Conservation (phyloP, 805 yeast genomes). For the Nakazawaea anatomiae region DNA sequence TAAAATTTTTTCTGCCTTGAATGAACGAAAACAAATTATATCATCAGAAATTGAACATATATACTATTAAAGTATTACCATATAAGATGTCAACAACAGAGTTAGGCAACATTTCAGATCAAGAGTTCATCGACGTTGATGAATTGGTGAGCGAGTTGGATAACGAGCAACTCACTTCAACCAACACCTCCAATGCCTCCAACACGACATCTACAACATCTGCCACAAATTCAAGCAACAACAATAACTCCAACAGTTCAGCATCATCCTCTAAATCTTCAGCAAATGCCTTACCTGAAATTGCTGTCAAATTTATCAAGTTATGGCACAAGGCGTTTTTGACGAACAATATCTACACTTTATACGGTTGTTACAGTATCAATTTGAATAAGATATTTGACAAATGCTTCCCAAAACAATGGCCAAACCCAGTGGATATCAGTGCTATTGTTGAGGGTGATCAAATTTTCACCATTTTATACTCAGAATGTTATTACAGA, state of each 20-base stretch:
- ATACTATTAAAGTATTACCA: background rate
- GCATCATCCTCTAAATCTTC: background rate
- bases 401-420: slow-evolving; percentile 31
- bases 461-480: slow-evolving; percentile 36
- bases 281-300: slow-evolving; percentile 29
- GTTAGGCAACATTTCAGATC: slow-evolving; percentile 8
- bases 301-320: slow-evolving; percentile 34
- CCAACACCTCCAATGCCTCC: background rate
- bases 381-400: slow-evolving; percentile 40
- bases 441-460: slow-evolving; percentile 38
- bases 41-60: no score
- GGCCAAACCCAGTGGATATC: slow-evolving; percentile 43
- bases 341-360: slow-evolving; percentile 36
- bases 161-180: background rate
- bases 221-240: background rate
- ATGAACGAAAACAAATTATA: no score
- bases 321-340: slow-evolving; percentile 35
- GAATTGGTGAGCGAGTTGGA: slow-evolving; percentile 7
- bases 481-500: slow-evolving; percentile 45
- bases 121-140: slow-evolving; percentile 10
- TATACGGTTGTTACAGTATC: slow-evolving; percentile 38
- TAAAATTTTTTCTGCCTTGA: no score
- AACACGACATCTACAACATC: background rate
- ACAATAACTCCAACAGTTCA: background rate
- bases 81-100: background rate